Evolutionary conservation across 257 asterid species (phyloP), one percentile per base, ranked within the genome.

Genomic region (Nicotiana knightiana): DNA sequence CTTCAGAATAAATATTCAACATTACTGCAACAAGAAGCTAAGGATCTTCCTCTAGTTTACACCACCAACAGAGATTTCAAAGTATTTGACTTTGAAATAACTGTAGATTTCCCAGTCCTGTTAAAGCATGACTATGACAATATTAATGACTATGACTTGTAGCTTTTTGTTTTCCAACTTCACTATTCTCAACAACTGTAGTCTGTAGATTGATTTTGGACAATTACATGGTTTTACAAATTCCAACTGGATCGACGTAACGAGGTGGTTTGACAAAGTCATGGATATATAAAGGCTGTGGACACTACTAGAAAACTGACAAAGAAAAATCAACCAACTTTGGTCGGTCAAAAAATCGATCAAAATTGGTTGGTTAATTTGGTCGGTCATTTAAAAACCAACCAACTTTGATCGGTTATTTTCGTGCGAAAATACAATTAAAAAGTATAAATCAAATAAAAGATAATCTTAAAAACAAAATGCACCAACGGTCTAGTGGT

Each of bases 101-200:
- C n/a, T 70, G 12, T 70, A 5, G 39, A 73, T 46, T 15, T 73
- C 39, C 26, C 24, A 26, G 15, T 24, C 24, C 39, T 24, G 48
- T 73, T 73, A 26, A 73, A 73, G 26, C 43, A 73, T 48, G 79
- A 26, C 43, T 48, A 13, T 24, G 43, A 73, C 62, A 43, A 43
- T 9, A 73, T 48, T 24, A 73, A 48, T 48, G 62, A 48, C 16
- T 48, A 48, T 48, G 62, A 48, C 16, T 48, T 73, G 79, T 26
- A 73, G 79, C 62, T 73, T 73, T 73, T 48, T 21, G 2, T 2
- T 73, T 73, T 73, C 62, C 79, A 73, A 73, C 51, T 26, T 73
- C 79, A 66, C 33, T 66, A 16, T 9, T 32, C 5, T 24, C 4
- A 66, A 4, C 37, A 26, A 64, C 43, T 28, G 43, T 64, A 12